phyloP scores from a whole-genome alignment of 2,329 filamentous ascomycete genomes.

The Aureobasidium sp. region DNA sequence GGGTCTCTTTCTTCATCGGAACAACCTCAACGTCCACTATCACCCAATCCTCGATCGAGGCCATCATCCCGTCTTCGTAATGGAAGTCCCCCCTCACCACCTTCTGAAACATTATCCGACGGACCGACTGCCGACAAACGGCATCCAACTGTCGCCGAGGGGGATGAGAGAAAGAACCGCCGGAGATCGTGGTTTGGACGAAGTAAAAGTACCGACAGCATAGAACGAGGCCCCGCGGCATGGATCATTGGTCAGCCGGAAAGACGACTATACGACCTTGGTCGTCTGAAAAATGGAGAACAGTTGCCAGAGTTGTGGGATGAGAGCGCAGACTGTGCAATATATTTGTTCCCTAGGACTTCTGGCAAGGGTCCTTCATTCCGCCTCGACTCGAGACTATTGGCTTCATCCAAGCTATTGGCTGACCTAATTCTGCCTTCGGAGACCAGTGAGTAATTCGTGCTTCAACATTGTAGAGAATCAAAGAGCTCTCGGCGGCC shows the following conservation, averaged over 20 bases:
- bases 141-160: neutral
- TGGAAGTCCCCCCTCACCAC: neutral
- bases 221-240: conserved; percentile 37
- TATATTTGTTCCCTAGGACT: conserved; percentile 55
- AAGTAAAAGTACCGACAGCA: conserved; percentile 27
- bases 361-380: conserved; percentile 54
- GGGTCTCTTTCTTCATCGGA: neutral
- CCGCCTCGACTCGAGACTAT: conserved; percentile 52
- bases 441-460: conserved; percentile 16
- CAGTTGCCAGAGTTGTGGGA: conserved; percentile 58
- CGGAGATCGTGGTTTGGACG: conserved; percentile 28
- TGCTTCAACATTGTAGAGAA: neutral
- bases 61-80: conserved; percentile 4
- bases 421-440: neutral
- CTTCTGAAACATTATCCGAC: neutral
- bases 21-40: neutral
- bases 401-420: conserved; percentile 50
- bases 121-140: neutral
- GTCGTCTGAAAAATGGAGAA: conserved; percentile 44
- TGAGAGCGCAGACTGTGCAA: conserved; percentile 53
- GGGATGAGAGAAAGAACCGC: conserved; percentile 25
- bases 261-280: conserved; percentile 50
- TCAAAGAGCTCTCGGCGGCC: neutral
- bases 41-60: neutral
- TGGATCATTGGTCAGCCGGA: conserved; percentile 55